A percentile compares a stretch with the other conserved stretches of the same genome.
Evolutionary conservation across 371 early-diverging fungal genomes (phyloP).

Genomic region (Gilbertella persicaria): DNA sequence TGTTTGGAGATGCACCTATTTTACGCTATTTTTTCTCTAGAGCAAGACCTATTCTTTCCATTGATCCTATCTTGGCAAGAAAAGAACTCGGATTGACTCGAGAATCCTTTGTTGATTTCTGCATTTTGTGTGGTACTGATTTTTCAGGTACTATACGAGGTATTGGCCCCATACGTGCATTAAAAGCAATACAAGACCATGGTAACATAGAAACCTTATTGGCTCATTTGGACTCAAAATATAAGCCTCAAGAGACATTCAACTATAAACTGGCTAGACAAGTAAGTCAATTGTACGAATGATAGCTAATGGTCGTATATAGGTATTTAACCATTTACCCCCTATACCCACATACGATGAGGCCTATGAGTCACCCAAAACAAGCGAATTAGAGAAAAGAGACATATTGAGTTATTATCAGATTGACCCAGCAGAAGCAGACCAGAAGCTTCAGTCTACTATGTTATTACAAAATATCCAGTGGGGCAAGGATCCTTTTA

Average conservation of each 20-base stretch:
- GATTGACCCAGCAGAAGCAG: constrained; percentile 38
- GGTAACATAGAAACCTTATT: constrained; percentile 69
- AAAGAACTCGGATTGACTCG: constrained; percentile 52
- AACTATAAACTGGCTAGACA: constrained; percentile 53
- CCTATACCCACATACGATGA: constrained; percentile 27
- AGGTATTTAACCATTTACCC: constrained; percentile 43
- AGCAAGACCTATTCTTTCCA: constrained; percentile 40
- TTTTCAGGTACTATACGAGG: constrained; percentile 67
- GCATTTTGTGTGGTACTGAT: constrained; percentile 84
- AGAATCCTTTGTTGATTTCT: constrained; percentile 68
- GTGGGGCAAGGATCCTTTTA: no score
- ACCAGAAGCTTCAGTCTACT: constrained; percentile 17
- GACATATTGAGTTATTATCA: constrained; percentile 39
- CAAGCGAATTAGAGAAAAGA: constrained; percentile 10
- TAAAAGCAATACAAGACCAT: constrained; percentile 51
- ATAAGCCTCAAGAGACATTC: constrained; percentile 51
- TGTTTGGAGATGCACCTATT: constrained; percentile 61
- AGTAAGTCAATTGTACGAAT: constrained; percentile 18
- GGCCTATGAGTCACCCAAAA: constrained; percentile 12
- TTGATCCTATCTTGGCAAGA: constrained; percentile 60
- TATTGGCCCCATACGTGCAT: constrained; percentile 67
- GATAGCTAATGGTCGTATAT: neutral
- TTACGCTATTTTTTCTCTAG: constrained; percentile 52
- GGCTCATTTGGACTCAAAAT: constrained; percentile 28
- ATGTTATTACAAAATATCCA: no score